Evolutionary conservation across 768 basidiomycete genomes (phyloP), one percentile per base, ranked within the genome.

Genomic region (Paxillus rubicundulus): DNA sequence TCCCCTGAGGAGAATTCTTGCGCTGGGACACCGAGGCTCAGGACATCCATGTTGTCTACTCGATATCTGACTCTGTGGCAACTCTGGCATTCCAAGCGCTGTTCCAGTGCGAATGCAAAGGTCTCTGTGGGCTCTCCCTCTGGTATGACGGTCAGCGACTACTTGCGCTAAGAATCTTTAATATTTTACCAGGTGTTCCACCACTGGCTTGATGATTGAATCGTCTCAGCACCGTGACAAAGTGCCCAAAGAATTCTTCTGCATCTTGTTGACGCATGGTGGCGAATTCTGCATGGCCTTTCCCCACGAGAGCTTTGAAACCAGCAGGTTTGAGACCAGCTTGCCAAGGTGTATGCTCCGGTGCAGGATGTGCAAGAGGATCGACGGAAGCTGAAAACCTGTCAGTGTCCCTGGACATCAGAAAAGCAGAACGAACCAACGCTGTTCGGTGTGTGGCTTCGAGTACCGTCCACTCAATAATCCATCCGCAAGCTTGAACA

Each of bases 201-300:
- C 61, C 51, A 50, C 70, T 65, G 16, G 58, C 66, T 59, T 81
- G 82, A 55, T 81, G 80, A 34, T 77, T 75, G 58, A 89, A 79
- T 58, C 87, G 75, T 52, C 91, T 76, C 12, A 99, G 70, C 17
- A 82, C 76, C 5, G 83, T 85, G 47, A 98, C 61, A 2, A 98
- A 72, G 70, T 96, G 83, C 33, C 82, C 79, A 49, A 99, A 78
- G 73, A 98, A 98, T 70, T 98, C 96, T 63, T 96, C 93, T 5
- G 94, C 85, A 62, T 99, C 97, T 65, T 98, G 97, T 69, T 99
- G 96, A 47, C 82, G 80, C 95, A 98, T 98, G 43, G 95, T 98
- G 32, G 89, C 77, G 62, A 98, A 98, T 71, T 98, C 97, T 30
- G 82, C 82, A 62, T 98, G 97, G 1, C 92, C 93, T 59, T 88